These are phyloP conservation scores for Cordyceps cicadae DNA, from an alignment of 2,329 filamentous ascomycete species.

Conservation along the genomic window DNA sequence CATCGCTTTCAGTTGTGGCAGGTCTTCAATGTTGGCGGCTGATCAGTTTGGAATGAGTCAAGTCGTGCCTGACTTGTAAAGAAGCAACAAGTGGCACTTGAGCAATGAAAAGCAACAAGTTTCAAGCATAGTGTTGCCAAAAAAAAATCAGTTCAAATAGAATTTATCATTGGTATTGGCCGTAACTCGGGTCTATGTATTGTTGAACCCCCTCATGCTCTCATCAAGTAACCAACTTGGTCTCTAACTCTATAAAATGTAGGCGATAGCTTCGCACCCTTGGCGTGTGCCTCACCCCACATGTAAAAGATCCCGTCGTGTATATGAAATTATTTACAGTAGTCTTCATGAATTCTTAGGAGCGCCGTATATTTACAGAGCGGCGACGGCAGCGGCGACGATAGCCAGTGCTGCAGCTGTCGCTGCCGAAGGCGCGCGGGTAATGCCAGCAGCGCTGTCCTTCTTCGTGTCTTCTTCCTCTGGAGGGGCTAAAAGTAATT, in stretches of 20 bases:
- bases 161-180: background rate
- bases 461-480: background rate
- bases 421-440: background rate
- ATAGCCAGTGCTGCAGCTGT: conserved; percentile 10
- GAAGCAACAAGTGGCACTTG: no score
- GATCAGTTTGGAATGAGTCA: background rate
- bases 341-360: background rate
- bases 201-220: background rate
- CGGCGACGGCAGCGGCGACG: conserved; percentile 13
- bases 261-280: background rate
- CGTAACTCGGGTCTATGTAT: background rate
- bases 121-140: no score
- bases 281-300: background rate
- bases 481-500: background rate
- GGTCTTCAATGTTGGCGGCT: background rate
- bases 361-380: background rate
- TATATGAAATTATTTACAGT: conserved; percentile 1
- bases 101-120: no score
- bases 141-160: background rate
- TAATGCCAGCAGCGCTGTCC: conserved; percentile 2
- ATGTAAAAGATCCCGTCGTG: background rate
- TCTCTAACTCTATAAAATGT: background rate
- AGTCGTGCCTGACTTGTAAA: no score
- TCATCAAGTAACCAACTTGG: background rate
- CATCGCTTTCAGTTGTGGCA: background rate